A percentile compares a stretch with the other conserved stretches of the same genome.
Conservation (phyloP, 73 alveolate species). For the Symbiodinium pilosum region DNA sequence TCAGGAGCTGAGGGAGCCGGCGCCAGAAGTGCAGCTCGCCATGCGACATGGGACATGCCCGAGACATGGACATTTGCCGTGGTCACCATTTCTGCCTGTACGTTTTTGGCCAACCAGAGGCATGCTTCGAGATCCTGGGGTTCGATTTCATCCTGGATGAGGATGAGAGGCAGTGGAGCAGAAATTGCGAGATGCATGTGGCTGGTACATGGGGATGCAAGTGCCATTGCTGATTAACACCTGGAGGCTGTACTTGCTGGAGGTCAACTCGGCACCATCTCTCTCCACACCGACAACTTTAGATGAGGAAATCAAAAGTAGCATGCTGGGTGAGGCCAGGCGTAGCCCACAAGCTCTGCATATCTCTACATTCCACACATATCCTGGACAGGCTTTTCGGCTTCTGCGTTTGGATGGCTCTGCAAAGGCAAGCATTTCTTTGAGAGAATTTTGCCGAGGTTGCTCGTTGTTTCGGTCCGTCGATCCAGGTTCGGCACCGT, state of each 20-base stretch:
- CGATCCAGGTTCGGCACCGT: slow-evolving; percentile 30
- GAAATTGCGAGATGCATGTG: neutral
- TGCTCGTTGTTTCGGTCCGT: neutral
- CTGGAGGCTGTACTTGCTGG: slow-evolving; percentile 60
- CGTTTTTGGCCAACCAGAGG: neutral
- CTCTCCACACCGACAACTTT: slow-evolving; percentile 36
- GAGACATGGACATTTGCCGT: no score
- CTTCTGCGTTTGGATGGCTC: slow-evolving; percentile 70
- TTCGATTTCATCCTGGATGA: slow-evolving; percentile 78
- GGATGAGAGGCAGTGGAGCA: slow-evolving; percentile 28
- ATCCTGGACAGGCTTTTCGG: slow-evolving; percentile 31
- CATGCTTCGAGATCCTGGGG: slow-evolving; percentile 72
- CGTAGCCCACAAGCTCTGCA: no score
- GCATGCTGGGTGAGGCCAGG: slow-evolving; percentile 27
- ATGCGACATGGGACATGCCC: no score
- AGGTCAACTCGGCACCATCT: slow-evolving; percentile 77
- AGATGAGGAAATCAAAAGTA: slow-evolving; percentile 57
- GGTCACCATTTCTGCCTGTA: neutral
- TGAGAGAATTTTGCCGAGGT: no score
- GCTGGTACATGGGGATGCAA: no score
- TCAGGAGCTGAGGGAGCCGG: neutral
- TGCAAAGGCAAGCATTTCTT: neutral
- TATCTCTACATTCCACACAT: no score
- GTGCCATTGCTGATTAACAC: neutral
- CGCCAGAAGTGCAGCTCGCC: slow-evolving; percentile 31